Evolutionary conservation across 2,329 filamentous ascomycete genomes (phyloP).

Genomic region (Apiospora koreana): DNA sequence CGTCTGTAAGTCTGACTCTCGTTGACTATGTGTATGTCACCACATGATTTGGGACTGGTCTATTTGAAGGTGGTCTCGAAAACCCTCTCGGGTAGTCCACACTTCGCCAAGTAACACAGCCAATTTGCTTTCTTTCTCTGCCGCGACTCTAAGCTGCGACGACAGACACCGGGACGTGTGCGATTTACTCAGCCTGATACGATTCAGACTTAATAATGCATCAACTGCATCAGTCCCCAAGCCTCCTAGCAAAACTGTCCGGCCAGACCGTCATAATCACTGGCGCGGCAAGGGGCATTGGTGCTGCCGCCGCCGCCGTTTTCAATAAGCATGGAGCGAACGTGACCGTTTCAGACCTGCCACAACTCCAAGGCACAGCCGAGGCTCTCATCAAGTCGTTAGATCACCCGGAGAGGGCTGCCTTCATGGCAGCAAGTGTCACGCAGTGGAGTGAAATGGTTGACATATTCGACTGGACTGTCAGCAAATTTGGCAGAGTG

Average conservation of each 20-base stretch:
- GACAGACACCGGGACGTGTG: background rate
- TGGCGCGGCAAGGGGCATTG: slow-evolving; percentile 42
- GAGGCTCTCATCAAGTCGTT: slow-evolving; percentile 30
- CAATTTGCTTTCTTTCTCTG: no score
- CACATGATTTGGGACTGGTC: no score
- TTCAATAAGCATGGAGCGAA: slow-evolving; percentile 39
- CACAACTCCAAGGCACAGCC: slow-evolving; percentile 25
- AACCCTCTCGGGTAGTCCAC: no score
- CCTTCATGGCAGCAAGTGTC: slow-evolving; percentile 39
- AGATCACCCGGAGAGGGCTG: slow-evolving; percentile 28
- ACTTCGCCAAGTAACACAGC: no score
- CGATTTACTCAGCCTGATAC: background rate
- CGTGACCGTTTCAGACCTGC: slow-evolving; percentile 39
- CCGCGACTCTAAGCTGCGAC: background rate
- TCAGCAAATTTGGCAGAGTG: slow-evolving; percentile 34
- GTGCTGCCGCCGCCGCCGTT: slow-evolving; percentile 37
- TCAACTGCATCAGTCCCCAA: background rate
- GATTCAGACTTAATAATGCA: background rate
- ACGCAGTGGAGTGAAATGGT: slow-evolving; percentile 37
- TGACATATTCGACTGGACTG: slow-evolving; percentile 32
- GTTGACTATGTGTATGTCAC: no score
- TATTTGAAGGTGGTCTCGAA: no score
- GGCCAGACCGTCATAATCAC: slow-evolving; percentile 41
- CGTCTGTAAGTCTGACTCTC: background rate
- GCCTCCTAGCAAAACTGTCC: slow-evolving; percentile 15